Evolutionary conservation across 805 yeast genomes (phyloP), one percentile per base, ranked within the genome.

Genomic region (Novakomyces olei): DNA sequence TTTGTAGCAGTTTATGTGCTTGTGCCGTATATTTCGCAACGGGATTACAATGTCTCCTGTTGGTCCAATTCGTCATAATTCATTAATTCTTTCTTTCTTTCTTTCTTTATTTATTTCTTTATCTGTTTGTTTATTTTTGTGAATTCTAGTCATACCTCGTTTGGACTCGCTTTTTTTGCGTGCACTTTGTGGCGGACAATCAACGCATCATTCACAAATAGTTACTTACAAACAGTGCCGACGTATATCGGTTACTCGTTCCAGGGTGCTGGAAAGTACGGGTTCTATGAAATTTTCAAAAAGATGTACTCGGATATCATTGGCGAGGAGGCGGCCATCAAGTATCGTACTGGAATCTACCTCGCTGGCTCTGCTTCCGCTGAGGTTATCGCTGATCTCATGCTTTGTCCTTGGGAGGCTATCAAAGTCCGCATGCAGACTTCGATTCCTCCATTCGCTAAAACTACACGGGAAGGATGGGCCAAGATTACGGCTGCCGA

Each of bases 191-290:
- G n/a, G n/a, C n/a, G n/a, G n/a, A n/a, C n/a, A n/a, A n/a, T n/a
- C n/a, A n/a, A n/a, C n/a, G n/a, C n/a, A n/a, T n/a, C n/a, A n/a
- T n/a, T n/a, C n/a, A n/a, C n/a, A n/a, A n/a, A n/a, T n/a, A n/a
- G n/a, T n/a, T n/a, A n/a, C n/a, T n/a, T n/a, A n/a, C n/a, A n/a
- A n/a, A n/a, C n/a, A n/a, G n/a, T 10, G 26, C 94, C 96, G 31
- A 88, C 96, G 3, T 68, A 75, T 39, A 62, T 83, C 38, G 96
- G 96, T 16, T 85, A 88, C 57, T 75, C 94, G 5, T 59, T 83
- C 47, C 98, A 85, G 58, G 96, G 98, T 46, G 92, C 93, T 32
- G 93, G 94, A 46, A 85, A 85, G 56, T 85, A 85, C 55, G 98
- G 98, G 19, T 72, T 81, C 51, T 85, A 88, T 57, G 96, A 85